Base-by-base conservation (phyloP, 2,329 filamentous ascomycete species). In the Trichoderma koningii region DNA sequence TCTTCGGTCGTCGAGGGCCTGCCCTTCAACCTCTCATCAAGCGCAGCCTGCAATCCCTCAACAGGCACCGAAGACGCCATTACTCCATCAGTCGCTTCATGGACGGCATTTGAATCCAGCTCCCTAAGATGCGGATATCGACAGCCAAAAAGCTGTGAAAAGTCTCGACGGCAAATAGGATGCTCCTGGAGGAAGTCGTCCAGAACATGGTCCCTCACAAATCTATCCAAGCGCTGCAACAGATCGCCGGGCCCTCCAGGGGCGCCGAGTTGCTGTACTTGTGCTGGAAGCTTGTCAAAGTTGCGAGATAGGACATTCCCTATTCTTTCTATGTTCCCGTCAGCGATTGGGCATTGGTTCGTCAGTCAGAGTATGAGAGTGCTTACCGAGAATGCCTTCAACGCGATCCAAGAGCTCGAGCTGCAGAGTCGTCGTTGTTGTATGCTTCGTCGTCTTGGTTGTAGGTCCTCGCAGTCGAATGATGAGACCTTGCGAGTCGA, bases 111-210 rank as follows among this genome's bases (percentile, higher is more conserved):
- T 19, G 17, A 34, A 41, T 17, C 10, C 9, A 3, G 19, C 0
- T 21, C 15, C 28, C 6, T 19, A 3, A 71, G 55, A 19, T 67
- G 67, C 7, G 68, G 65, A 59, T 73, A 68, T 50, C 64, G 65
- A 14, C 67, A 53, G 15, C 62, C 67, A 53, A 73, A 73, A 12
- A 76, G 56, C 3, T 67, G 51, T 17, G 26, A 52, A 10, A 67
- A 64, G 30, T 63, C 38, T 7, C 65, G 17, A 12, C 69, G 66
- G 44, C 70, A 68, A 0, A 42, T 41, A 9, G 60, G 47, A 17
- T 71, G 66, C 7, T 64, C 52, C 1, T 41, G 5, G 15, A 75
- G 61, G n/a, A 72, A 71, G 3, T 44, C 56, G n/a, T 72, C 69
- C 1, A 76, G 65, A 1, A 52, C 34, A 7, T 56, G 55, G 17